These are phyloP conservation scores for Earliella scabrosa DNA, from an alignment of 1,284 basidiomycete species.

Conservation along the genomic window DNA sequence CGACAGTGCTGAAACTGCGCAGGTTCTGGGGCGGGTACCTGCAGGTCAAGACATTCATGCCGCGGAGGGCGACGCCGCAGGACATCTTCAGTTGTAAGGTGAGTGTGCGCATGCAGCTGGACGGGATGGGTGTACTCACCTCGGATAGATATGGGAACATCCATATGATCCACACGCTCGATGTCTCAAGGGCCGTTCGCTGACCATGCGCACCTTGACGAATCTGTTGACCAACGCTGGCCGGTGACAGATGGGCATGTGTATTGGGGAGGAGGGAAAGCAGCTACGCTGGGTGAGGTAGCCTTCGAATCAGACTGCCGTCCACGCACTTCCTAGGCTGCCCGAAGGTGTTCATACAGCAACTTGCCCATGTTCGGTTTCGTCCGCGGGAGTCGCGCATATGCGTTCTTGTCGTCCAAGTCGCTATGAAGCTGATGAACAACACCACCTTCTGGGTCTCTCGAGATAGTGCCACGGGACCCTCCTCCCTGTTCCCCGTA, in stretches of 20 bases:
- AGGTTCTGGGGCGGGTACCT: conserved; percentile 66
- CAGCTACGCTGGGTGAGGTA: conserved; percentile 55
- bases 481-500: conserved; percentile 26
- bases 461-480: conserved; percentile 29
- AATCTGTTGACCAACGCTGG: conserved; percentile 56
- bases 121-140: not conserved
- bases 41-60: conserved; percentile 53
- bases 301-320: conserved; percentile 55
- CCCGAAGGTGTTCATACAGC: conserved; percentile 48
- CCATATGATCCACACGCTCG: conserved; percentile 62
- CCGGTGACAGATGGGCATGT: conserved; percentile 60
- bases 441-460: conserved; percentile 27
- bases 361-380: conserved; percentile 49
- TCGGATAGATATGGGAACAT: conserved; percentile 51
- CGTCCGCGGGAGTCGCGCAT: conserved; percentile 51
- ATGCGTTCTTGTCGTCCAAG: conserved; percentile 52
- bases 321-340: conserved; percentile 58
- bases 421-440: conserved; percentile 41
- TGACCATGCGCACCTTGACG: conserved; percentile 47
- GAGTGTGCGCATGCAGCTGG: conserved; percentile 8
- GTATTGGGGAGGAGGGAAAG: conserved; percentile 44
- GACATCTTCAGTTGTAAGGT: conserved; percentile 56
- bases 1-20: conserved; percentile 63
- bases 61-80: conserved; percentile 55
- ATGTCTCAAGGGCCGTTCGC: conserved; percentile 65